phyloP scores from a whole-genome alignment of 345 rosid genomes.

The Combretum micranthum region DNA sequence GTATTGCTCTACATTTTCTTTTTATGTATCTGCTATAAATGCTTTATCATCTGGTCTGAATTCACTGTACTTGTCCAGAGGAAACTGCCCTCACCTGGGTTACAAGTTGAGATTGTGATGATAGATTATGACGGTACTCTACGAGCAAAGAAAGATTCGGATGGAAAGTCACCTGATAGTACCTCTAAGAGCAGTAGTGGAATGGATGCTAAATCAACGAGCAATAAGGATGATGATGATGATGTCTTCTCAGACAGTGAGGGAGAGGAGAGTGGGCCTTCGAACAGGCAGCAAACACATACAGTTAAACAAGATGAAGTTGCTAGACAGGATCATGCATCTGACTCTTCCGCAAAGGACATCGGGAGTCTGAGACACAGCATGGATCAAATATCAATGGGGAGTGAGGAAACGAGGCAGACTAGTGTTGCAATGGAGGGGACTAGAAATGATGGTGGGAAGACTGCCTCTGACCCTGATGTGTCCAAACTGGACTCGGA shows the following conservation, averaged over 20 bases:
- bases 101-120: conserved; percentile 77
- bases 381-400: conserved; percentile 19
- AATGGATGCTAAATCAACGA: conserved; percentile 10
- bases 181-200: conserved; percentile 16
- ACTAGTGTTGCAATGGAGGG: conserved; percentile 13
- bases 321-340: background rate
- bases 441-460: conserved; percentile 9
- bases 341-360: conserved; percentile 14
- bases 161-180: conserved; percentile 16
- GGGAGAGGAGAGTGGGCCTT: conserved; percentile 44
- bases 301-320: conserved; percentile 3
- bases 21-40: too few relatives aligned
- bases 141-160: conserved; percentile 21
- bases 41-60: too few relatives aligned
- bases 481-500: conserved; percentile 18
- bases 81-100: conserved; percentile 87
- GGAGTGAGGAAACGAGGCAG: conserved; percentile 7
- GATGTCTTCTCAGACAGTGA: conserved; percentile 84
- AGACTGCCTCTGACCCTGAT: conserved; percentile 19
- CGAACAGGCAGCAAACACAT: conserved; percentile 22
- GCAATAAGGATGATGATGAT: conserved; percentile 39
- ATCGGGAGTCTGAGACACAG: conserved; percentile 12
- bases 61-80: conserved; percentile 32
- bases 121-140: conserved; percentile 38
- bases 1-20: too few relatives aligned